Percentiles rank a stretch among this genome's conserved stretches.
Evolutionary conservation across 2,329 filamentous ascomycete genomes (phyloP).

Genomic region (Geosmithia flava): DNA sequence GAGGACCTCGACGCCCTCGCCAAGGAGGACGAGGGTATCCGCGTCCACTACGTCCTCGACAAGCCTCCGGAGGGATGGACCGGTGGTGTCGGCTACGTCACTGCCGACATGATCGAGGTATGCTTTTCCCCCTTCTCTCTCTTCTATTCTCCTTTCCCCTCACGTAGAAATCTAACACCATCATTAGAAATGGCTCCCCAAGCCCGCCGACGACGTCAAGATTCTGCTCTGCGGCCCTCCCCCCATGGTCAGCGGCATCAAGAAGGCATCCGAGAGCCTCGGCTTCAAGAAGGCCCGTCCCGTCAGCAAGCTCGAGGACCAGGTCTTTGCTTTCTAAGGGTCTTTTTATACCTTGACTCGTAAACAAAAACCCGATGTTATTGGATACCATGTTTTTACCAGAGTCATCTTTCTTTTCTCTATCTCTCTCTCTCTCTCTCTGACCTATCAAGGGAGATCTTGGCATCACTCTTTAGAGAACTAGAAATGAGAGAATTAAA

Average conservation of each 20-base stretch:
- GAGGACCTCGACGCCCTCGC: conserved; percentile 78
- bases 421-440: background rate
- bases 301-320: conserved; percentile 95
- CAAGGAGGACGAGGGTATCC: conserved; percentile 67
- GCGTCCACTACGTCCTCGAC: conserved; percentile 91
- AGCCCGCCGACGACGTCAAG: conserved; percentile 79
- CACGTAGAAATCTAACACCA: conserved; percentile 11
- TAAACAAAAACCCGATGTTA: background rate
- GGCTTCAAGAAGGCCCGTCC: conserved; percentile 88
- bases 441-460: no score
- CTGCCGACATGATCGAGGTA: conserved; percentile 87
- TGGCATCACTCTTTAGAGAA: no score
- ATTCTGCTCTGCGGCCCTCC: conserved; percentile 89
- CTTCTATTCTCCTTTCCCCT: no score
- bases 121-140: conserved; percentile 10
- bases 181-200: conserved; percentile 61
- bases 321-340: conserved; percentile 79
- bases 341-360: background rate
- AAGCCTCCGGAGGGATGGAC: conserved; percentile 87
- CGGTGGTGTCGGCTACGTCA: conserved; percentile 90
- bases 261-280: conserved; percentile 83
- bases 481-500: background rate
- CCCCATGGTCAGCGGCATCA: conserved; percentile 92
- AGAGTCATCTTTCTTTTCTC: background rate
- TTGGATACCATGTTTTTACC: background rate